Evolutionary conservation across 2,329 filamentous ascomycete genomes (phyloP).

Genomic region (Trichoderma atrobrunneum): DNA sequence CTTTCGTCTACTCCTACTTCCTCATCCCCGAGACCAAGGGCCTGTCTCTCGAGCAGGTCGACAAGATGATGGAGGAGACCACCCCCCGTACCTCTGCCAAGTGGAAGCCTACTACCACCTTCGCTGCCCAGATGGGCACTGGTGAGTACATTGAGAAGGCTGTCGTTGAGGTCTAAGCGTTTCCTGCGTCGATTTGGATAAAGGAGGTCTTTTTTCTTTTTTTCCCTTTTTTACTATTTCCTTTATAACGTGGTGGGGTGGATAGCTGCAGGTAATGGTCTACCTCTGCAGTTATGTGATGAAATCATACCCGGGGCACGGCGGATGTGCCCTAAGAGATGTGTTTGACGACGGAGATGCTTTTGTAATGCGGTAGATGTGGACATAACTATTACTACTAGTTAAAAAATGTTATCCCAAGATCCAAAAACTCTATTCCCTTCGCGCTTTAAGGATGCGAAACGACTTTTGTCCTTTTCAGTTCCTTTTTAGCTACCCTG

Average conservation of each 20-base stretch:
- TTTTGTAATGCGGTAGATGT: slow-evolving; percentile 18
- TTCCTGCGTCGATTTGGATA: not conserved
- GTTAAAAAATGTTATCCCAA: slow-evolving; percentile 12
- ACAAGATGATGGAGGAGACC: slow-evolving; percentile 86
- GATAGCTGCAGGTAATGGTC: slow-evolving; percentile 12
- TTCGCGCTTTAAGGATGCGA: slow-evolving; percentile 6
- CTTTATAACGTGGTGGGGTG: slow-evolving; percentile 9
- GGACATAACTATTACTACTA: slow-evolving; percentile 1
- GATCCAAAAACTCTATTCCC: not conserved
- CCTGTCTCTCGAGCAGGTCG: slow-evolving; percentile 74
- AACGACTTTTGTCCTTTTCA: not conserved
- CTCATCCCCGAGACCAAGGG: slow-evolving; percentile 73
- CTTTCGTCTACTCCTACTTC: slow-evolving; percentile 68
- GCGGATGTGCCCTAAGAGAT: slow-evolving; percentile 5
- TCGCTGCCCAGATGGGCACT: slow-evolving; percentile 47
- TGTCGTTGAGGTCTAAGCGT: slow-evolving; percentile 29
- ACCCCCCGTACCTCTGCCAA: slow-evolving; percentile 72
- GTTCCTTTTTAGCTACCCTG: not conserved
- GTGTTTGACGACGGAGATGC: slow-evolving; percentile 15
- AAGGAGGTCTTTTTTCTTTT: not conserved
- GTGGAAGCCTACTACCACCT: slow-evolving; percentile 72
- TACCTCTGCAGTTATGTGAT: slow-evolving; percentile 10
- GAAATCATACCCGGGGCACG: slow-evolving; percentile 18
- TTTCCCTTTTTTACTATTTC: not conserved
- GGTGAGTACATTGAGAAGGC: slow-evolving; percentile 34